Conservation (phyloP, 805 yeast species). For the Ogataea wickerhamii region DNA sequence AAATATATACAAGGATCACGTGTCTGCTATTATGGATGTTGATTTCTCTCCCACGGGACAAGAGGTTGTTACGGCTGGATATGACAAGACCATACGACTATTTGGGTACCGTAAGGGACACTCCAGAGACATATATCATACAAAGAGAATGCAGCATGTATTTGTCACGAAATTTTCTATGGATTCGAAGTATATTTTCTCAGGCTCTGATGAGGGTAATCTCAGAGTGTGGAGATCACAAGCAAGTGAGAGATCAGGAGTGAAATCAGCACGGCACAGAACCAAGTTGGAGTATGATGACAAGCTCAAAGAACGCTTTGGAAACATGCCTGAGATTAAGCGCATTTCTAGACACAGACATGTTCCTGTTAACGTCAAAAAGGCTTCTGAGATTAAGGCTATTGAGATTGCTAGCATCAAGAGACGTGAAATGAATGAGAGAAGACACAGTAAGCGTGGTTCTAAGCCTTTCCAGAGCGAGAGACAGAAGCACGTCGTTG, state of each 20-base stretch:
- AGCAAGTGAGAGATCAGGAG: slow-evolving; percentile 79
- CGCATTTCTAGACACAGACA: slow-evolving; percentile 91
- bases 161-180: slow-evolving; percentile 80
- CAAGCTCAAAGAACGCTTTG: slow-evolving; percentile 86
- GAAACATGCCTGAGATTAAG: slow-evolving; percentile 93
- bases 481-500: slow-evolving; percentile 83
- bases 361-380: slow-evolving; percentile 81
- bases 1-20: slow-evolving; percentile 91
- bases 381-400: slow-evolving; percentile 81
- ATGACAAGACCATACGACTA: slow-evolving; percentile 88
- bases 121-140: slow-evolving; percentile 91
- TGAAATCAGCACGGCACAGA: slow-evolving; percentile 77
- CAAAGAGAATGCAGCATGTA: slow-evolving; percentile 96
- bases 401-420: slow-evolving; percentile 69
- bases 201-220: slow-evolving; percentile 96
- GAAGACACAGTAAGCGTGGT: slow-evolving; percentile 70
- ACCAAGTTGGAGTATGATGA: slow-evolving; percentile 85
- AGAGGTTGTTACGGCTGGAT: slow-evolving; percentile 91
- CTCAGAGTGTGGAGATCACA: slow-evolving; percentile 88
- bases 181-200: slow-evolving; percentile 81
- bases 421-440: slow-evolving; percentile 77
- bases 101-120: slow-evolving; percentile 73
- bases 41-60: slow-evolving; percentile 98
- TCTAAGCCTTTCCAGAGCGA: slow-evolving; percentile 60
- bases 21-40: slow-evolving; percentile 89